Evolutionary conservation across 2,329 filamentous ascomycete species (phyloP).

Genomic region (Mycosphaerella sp.): DNA sequence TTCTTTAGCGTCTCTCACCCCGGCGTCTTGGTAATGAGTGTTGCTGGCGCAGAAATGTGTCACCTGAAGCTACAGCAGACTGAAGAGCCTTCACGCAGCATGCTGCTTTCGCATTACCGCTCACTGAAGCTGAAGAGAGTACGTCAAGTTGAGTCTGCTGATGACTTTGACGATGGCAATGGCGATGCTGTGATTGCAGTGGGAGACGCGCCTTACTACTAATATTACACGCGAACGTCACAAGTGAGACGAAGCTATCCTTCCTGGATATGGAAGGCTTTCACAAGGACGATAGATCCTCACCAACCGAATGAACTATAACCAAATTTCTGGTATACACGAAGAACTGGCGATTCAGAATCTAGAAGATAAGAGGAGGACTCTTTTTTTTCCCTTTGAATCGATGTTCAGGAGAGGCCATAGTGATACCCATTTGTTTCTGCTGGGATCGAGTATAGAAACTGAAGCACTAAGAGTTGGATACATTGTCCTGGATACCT

Average conservation of each 20-base stretch:
- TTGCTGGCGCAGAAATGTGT: conserved; percentile 39
- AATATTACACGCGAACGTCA: conserved; percentile 5
- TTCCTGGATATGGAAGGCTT: not conserved
- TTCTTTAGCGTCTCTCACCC: conserved; percentile 16
- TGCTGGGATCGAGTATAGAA: not conserved
- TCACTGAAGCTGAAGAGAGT: conserved; percentile 33
- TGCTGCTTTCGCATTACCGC: conserved; percentile 22
- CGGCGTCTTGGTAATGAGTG: conserved; percentile 34
- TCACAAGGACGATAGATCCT: not conserved
- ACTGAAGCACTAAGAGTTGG: not conserved
- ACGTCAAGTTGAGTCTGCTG: conserved; percentile 13
- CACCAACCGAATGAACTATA: not conserved
- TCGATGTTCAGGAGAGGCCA: conserved; percentile 1
- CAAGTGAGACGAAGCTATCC: not conserved
- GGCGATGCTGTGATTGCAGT: conserved; percentile 1
- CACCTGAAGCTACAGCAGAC: conserved; percentile 32
- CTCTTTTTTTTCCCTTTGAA: no score
- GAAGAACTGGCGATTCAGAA: not conserved
- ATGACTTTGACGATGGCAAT: not conserved
- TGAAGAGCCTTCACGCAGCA: not conserved
- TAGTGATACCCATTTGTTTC: conserved; percentile 15
- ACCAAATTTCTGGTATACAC: not conserved
- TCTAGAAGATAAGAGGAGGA: not conserved
- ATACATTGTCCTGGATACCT: no score
- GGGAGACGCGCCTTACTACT: conserved; percentile 5